These are phyloP conservation scores for Cardiospermum halicacabum DNA, from an alignment of 345 rosid genomes.

Conservation along the genomic window DNA sequence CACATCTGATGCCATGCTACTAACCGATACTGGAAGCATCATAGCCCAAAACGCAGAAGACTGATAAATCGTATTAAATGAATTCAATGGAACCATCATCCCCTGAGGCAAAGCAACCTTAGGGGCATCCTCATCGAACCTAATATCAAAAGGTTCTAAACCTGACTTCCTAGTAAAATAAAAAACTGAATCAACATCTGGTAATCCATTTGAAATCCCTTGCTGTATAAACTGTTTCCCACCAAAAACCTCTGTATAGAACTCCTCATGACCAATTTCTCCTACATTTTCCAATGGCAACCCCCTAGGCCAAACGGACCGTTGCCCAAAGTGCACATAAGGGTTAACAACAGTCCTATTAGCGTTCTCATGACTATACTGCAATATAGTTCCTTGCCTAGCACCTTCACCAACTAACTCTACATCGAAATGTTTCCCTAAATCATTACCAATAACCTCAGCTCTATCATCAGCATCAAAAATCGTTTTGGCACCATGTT, in stretches of 20 bases:
- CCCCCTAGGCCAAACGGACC: slow-evolving; percentile 99
- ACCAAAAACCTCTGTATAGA: slow-evolving; percentile 85
- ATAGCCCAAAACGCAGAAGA: slow-evolving; percentile 95
- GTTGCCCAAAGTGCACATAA: slow-evolving; percentile 90
- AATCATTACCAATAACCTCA: slow-evolving; percentile 76
- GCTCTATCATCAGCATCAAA: slow-evolving; percentile 93
- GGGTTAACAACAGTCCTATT: slow-evolving; percentile 86
- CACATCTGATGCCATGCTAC: slow-evolving; percentile 97
- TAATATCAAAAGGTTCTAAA: slow-evolving; percentile 82
- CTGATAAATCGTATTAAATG: slow-evolving; percentile 86
- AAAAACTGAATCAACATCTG: slow-evolving; percentile 98
- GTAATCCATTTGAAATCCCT: slow-evolving; percentile 92
- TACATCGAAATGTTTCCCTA: slow-evolving; percentile 88
- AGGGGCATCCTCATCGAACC: slow-evolving; percentile 84
- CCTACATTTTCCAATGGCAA: slow-evolving; percentile 94
- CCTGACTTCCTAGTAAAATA: slow-evolving; percentile 81
- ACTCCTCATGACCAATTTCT: slow-evolving; percentile 84
- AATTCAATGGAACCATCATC: slow-evolving; percentile 86
- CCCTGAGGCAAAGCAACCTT: slow-evolving; percentile 98
- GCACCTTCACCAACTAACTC: slow-evolving; percentile 80
- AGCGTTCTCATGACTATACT: slow-evolving; percentile 78
- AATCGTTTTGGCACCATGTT: slow-evolving; percentile 93
- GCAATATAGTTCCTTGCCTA: slow-evolving; percentile 76
- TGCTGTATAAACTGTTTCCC: slow-evolving; percentile 97
- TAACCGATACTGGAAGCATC: slow-evolving; percentile 97